phyloP scores from a whole-genome alignment of 1,139 yeast species.

The Debaryomyces subglobosus region DNA sequence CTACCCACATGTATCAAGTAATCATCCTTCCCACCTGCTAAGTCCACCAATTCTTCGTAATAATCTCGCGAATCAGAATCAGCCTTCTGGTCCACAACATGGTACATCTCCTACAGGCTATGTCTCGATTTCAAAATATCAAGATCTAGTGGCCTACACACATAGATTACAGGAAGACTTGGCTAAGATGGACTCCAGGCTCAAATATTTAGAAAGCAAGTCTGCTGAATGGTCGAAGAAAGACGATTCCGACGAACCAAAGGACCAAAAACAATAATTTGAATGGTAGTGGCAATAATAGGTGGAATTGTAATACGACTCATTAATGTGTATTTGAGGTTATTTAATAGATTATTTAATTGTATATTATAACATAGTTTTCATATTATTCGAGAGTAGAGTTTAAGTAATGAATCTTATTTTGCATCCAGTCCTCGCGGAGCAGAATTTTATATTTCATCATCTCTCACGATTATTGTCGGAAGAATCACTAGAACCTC shows the following conservation, averaged over 20 bases:
- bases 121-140: constrained; percentile 35
- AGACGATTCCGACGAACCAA: not conserved
- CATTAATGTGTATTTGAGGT: not conserved
- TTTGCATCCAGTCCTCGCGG: not conserved
- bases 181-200: constrained; percentile 28
- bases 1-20: constrained; percentile 7
- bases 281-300: not conserved
- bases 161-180: constrained; percentile 35
- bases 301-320: not conserved
- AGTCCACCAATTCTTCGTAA: not conserved
- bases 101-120: not conserved
- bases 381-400: not conserved
- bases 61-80: constrained; percentile 3
- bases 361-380: constrained; percentile 1
- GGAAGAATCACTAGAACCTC: no score
- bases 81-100: not conserved
- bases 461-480: not conserved
- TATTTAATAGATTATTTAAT: not conserved
- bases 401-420: not conserved
- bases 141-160: constrained; percentile 39
- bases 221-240: not conserved
- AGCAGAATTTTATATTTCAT: not conserved
- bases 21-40: constrained; percentile 10
- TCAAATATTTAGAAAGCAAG: constrained; percentile 21
- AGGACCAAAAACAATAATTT: not conserved